Evolutionary conservation across 2,329 filamentous ascomycete species (phyloP).

Genomic region (Bertia moriformis): DNA sequence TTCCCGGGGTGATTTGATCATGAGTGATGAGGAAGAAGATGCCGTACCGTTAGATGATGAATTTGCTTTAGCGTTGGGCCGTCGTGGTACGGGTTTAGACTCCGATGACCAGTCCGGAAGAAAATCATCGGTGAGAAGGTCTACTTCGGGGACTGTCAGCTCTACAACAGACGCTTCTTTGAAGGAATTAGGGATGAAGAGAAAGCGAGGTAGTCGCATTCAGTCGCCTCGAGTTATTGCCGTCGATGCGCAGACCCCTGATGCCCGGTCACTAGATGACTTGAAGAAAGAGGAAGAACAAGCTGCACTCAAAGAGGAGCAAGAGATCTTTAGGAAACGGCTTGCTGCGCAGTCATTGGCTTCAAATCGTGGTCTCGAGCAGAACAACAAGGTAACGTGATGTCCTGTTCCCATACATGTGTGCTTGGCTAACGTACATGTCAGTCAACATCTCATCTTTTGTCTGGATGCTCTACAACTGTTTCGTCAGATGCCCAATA

Average conservation of each 20-base stretch:
- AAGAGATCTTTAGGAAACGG: slow-evolving; percentile 31
- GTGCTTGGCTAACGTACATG: slow-evolving; percentile 3
- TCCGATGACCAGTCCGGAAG: slow-evolving; percentile 35
- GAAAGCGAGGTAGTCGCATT: slow-evolving; percentile 14
- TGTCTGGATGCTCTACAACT: too few relatives aligned
- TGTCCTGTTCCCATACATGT: slow-evolving; percentile 1
- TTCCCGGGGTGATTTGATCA: slow-evolving; percentile 48
- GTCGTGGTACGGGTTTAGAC: slow-evolving; percentile 31
- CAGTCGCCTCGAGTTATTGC: slow-evolving; percentile 25
- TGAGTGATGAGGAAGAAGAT: slow-evolving; percentile 52
- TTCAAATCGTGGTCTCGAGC: slow-evolving; percentile 29
- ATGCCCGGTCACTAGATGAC: slow-evolving; percentile 28
- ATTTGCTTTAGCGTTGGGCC: slow-evolving; percentile 45
- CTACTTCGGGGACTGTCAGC: slow-evolving; percentile 17
- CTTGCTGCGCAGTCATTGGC: slow-evolving; percentile 37
- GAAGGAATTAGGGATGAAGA: not conserved
- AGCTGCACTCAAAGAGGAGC: slow-evolving; percentile 35
- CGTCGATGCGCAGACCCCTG: slow-evolving; percentile 14
- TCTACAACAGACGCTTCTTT: not conserved
- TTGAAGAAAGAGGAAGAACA: slow-evolving; percentile 39
- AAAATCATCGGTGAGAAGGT: slow-evolving; percentile 20
- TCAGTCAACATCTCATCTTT: too few relatives aligned
- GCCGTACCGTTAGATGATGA: slow-evolving; percentile 52
- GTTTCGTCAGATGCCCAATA: too few relatives aligned
- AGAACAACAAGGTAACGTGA: slow-evolving; percentile 13